These are phyloP conservation scores for Phytopythium delawarense DNA, from an alignment of 352 stramenopile genomes.

Conservation along the genomic window DNA sequence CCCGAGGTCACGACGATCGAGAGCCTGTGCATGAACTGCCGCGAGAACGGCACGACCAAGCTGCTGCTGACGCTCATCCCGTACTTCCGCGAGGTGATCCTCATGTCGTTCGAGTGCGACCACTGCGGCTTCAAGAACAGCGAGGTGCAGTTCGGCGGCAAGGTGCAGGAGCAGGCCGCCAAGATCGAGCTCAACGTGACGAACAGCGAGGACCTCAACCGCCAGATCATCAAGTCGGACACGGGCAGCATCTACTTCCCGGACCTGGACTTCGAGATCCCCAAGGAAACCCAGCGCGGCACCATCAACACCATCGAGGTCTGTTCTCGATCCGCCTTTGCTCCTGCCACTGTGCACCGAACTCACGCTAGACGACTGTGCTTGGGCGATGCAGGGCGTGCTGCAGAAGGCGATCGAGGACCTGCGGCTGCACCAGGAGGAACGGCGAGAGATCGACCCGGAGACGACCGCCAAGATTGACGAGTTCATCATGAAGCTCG, in stretches of 20 bases:
- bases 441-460: constrained; percentile 79
- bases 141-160: constrained; percentile 65
- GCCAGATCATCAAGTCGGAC: constrained; percentile 90
- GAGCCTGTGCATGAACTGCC: constrained; percentile 91
- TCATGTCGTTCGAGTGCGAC: constrained; percentile 91
- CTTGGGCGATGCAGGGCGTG: constrained; percentile 18
- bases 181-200: constrained; percentile 53
- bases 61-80: constrained; percentile 92
- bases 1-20: constrained; percentile 59
- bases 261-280: constrained; percentile 89
- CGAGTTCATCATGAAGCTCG: constrained; percentile 76
- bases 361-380: neutral
- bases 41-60: constrained; percentile 79
- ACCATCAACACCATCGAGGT: constrained; percentile 89
- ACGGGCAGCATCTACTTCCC: constrained; percentile 70
- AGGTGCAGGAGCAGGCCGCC: constrained; percentile 63
- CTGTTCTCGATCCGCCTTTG: neutral
- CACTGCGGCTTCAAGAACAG: constrained; percentile 83
- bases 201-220: constrained; percentile 68
- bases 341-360: constrained; percentile 13
- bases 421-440: constrained; percentile 67
- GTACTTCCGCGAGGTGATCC: constrained; percentile 93
- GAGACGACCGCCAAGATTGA: constrained; percentile 74
- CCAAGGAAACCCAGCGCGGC: constrained; percentile 76
- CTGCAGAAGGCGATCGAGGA: constrained; percentile 66